Conservation (phyloP, 179 eudicot species). For the Spergularia azorica region DNA sequence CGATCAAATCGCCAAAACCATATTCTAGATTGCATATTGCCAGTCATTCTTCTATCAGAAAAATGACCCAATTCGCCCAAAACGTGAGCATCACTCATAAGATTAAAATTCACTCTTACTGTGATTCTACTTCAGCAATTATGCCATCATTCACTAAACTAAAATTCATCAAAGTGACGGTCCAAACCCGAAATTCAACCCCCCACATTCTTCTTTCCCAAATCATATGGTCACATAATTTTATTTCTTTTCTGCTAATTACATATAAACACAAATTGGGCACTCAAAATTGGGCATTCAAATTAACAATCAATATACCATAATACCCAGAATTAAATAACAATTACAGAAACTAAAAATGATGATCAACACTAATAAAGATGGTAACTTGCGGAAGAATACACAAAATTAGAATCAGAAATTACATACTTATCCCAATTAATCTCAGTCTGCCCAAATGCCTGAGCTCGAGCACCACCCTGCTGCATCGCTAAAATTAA, state of each 20-base stretch:
- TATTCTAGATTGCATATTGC: not conserved
- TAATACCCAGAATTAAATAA: too few species aligned
- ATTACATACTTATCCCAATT: constrained; percentile 88
- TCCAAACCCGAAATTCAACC: too few species aligned
- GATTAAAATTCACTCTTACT: not conserved
- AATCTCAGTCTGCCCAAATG: constrained; percentile 80
- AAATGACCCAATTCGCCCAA: not conserved
- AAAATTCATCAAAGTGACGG: too few species aligned
- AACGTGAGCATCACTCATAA: not conserved
- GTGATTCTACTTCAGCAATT: not conserved
- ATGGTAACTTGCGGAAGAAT: not conserved
- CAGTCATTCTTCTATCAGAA: not conserved
- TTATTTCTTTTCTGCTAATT: not conserved
- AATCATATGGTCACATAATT: too few species aligned
- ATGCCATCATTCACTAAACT: too few species aligned
- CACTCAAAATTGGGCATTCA: not conserved
- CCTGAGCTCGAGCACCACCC: constrained; percentile 45
- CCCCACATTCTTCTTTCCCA: too few species aligned
- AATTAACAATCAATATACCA: not conserved
- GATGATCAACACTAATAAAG: too few species aligned
- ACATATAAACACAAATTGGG: not conserved
- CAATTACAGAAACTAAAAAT: too few species aligned
- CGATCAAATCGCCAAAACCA: not conserved
- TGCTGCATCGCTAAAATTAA: constrained; percentile 45
- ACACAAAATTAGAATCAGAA: not conserved